A percentile compares a stretch with the other conserved stretches of the same genome.
Evolutionary conservation across 169 alveolate genomes (phyloP).

Genomic region (Plasmodium gaboni): DNA sequence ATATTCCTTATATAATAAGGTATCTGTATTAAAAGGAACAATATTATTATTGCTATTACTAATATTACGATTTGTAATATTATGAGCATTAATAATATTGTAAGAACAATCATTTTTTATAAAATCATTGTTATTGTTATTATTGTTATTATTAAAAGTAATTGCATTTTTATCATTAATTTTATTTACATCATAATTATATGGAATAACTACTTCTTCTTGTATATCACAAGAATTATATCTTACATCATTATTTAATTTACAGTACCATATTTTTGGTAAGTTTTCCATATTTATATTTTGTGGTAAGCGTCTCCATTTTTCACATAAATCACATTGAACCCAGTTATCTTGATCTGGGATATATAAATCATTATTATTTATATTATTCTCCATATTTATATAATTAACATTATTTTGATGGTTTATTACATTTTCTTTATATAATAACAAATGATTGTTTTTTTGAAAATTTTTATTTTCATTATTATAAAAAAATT

Average conservation of each 20-base stretch:
- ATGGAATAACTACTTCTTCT: constrained; percentile 30
- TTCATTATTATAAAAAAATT: constrained; percentile 8
- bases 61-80: background rate
- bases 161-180: background rate
- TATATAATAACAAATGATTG: constrained; percentile 2
- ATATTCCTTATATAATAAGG: background rate
- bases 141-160: background rate
- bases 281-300: constrained; percentile 40
- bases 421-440: constrained; percentile 2
- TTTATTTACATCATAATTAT: constrained; percentile 21
- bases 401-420: background rate
- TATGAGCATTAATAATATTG: background rate
- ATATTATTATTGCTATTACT: background rate
- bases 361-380: constrained; percentile 25
- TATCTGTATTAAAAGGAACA: background rate
- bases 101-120: background rate
- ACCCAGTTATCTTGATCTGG: constrained; percentile 75
- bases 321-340: constrained; percentile 73
- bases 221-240: constrained; percentile 72
- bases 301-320: constrained; percentile 70
- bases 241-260: constrained; percentile 25
- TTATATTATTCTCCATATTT: constrained; percentile 13
- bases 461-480: constrained; percentile 5
- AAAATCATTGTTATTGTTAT: background rate
- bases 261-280: constrained; percentile 70